phyloP scores from a whole-genome alignment of 495 filamentous ascomycete genomes.

The Talaromyces trachyspermus region DNA sequence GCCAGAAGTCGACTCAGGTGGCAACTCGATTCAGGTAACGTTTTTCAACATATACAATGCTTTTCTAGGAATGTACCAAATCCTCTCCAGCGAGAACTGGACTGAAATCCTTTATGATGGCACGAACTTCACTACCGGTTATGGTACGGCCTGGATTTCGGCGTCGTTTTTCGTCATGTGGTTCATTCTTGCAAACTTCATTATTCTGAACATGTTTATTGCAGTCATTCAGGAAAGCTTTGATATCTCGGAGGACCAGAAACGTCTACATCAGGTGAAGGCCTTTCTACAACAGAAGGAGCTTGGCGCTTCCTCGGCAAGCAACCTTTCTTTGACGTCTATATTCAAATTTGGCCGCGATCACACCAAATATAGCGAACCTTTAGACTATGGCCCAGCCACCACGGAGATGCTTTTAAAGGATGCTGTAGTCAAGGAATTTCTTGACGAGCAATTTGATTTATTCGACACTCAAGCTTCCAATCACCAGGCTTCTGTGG shows the following conservation, averaged over 20 bases:
- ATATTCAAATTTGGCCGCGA: slow-evolving; percentile 75
- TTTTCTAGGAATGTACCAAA: slow-evolving; percentile 96
- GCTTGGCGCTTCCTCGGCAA: slow-evolving; percentile 54
- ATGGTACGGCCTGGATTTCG: slow-evolving; percentile 82
- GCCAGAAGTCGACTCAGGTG: slow-evolving; percentile 47
- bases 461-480: slow-evolving; percentile 4
- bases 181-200: slow-evolving; percentile 94
- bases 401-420: slow-evolving; percentile 93
- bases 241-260: slow-evolving; percentile 98
- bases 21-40: slow-evolving; percentile 53
- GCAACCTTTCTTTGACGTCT: slow-evolving; percentile 77
- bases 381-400: slow-evolving; percentile 78
- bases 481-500: slow-evolving; percentile 8
- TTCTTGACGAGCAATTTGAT: slow-evolving; percentile 65
- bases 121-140: slow-evolving; percentile 54
- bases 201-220: slow-evolving; percentile 99
- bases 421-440: slow-evolving; percentile 88
- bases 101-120: slow-evolving; percentile 78
- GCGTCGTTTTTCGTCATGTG: slow-evolving; percentile 88
- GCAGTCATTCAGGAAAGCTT: slow-evolving; percentile 99
- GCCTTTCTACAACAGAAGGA: slow-evolving; percentile 90
- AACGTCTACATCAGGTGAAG: slow-evolving; percentile 90
- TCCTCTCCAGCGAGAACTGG: slow-evolving; percentile 98
- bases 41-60: slow-evolving; percentile 92
- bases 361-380: slow-evolving; percentile 60